Evolutionary conservation across 106 monocot species (phyloP).

Genomic region (Acorus gramineus): DNA sequence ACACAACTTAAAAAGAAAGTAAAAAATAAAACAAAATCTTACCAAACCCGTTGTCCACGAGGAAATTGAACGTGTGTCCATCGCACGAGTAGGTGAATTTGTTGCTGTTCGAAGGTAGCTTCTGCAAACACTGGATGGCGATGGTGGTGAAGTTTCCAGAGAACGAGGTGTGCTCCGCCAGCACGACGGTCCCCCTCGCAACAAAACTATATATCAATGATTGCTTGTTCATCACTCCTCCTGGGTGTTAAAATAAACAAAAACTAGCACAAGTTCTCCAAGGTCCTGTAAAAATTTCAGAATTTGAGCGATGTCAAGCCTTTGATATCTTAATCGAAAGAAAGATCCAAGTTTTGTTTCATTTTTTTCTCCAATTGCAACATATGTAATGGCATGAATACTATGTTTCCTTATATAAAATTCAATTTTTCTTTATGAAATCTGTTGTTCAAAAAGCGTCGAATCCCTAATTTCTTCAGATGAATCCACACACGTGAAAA

Average conservation of each 20-base stretch:
- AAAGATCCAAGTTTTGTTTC: no score
- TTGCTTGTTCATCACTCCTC: constrained; percentile 47
- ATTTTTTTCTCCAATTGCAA: no score
- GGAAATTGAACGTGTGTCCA: constrained; percentile 85
- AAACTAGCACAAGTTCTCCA: neutral
- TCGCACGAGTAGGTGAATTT: constrained; percentile 91
- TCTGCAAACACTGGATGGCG: constrained; percentile 83
- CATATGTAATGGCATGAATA: no score
- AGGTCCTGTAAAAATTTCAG: neutral
- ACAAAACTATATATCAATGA: constrained; percentile 83
- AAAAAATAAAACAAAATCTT: constrained; percentile 10
- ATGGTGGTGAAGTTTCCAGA: constrained; percentile 86
- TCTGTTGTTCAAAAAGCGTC: no score
- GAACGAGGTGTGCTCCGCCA: constrained; percentile 83
- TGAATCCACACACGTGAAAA: no score
- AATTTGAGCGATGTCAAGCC: no score
- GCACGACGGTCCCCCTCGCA: constrained; percentile 74
- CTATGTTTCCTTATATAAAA: no score
- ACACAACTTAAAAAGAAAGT: neutral
- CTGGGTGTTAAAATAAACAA: neutral
- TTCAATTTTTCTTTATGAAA: no score
- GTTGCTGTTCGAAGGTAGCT: constrained; percentile 60
- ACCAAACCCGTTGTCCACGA: constrained; percentile 76
- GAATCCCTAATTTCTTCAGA: no score
- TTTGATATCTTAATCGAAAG: no score